phyloP scores from a whole-genome alignment of 441 rosid genomes.

The Syzygium syzygioides region DNA sequence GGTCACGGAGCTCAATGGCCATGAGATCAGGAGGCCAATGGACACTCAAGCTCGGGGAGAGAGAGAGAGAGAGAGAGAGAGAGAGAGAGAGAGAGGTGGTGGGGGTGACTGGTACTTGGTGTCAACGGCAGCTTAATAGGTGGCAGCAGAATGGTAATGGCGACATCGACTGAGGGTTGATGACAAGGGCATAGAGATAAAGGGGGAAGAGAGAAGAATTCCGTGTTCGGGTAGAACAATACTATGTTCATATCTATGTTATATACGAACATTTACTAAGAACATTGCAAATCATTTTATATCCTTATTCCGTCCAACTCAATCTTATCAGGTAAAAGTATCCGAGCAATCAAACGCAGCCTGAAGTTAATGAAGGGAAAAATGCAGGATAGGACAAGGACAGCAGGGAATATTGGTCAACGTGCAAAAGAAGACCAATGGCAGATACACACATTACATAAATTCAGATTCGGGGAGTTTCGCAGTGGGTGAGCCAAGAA shows the following conservation, averaged over 20 bases:
- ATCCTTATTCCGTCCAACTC: fast-evolving
- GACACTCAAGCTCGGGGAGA: not conserved
- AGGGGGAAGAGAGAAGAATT: not conserved
- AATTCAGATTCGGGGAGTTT: not conserved
- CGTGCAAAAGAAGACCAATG: not conserved
- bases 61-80: not conserved
- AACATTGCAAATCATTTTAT: not conserved
- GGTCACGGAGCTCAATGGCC: not conserved
- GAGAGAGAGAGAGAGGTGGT: not conserved
- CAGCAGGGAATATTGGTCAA: not conserved
- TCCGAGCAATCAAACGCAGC: fast-evolving
- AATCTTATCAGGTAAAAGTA: not conserved
- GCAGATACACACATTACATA: not conserved
- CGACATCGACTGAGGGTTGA: not conserved
- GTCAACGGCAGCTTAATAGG: not conserved
- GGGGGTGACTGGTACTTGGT: fast-evolving
- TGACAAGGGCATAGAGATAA: not conserved
- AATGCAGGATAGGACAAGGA: not conserved
- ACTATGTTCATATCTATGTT: not conserved
- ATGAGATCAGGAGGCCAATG: not conserved
- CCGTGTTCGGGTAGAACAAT: no score
- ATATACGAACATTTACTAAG: not conserved
- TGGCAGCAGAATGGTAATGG: not conserved
- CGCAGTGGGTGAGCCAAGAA: not conserved
- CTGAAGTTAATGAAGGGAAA: not conserved